phyloP scores from a whole-genome alignment of 2,329 filamentous ascomycete species.

The Aspergillus brasiliensis region DNA sequence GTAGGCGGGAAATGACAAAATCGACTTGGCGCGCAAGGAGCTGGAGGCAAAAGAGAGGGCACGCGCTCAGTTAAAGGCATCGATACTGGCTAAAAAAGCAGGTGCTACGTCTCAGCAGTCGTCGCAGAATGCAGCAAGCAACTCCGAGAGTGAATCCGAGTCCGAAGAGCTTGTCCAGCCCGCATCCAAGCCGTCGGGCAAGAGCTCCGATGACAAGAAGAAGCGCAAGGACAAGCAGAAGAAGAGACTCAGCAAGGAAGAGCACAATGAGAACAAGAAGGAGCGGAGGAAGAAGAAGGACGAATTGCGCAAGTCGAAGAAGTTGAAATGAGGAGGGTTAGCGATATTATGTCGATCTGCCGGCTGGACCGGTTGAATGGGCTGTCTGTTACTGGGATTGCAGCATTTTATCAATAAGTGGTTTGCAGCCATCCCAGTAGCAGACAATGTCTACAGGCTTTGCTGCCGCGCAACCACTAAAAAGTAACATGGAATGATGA shows the following conservation, averaged over 20 bases:
- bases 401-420: no score
- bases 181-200: slow-evolving; percentile 7
- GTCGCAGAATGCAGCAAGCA: slow-evolving; percentile 16
- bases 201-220: slow-evolving; percentile 20
- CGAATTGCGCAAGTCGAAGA: slow-evolving; percentile 30
- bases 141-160: slow-evolving; percentile 17
- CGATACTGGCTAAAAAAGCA: slow-evolving; percentile 44
- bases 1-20: slow-evolving; percentile 53
- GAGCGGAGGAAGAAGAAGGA: slow-evolving; percentile 27
- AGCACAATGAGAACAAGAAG: slow-evolving; percentile 38
- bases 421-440: neutral
- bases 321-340: slow-evolving; percentile 26
- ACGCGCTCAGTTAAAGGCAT: slow-evolving; percentile 51
- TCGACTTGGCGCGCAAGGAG: slow-evolving; percentile 54
- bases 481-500: no score
- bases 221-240: slow-evolving; percentile 33
- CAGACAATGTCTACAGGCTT: no score
- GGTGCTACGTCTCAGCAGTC: slow-evolving; percentile 27
- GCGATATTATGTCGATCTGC: neutral
- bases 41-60: slow-evolving; percentile 54
- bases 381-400: neutral
- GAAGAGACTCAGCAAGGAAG: slow-evolving; percentile 31
- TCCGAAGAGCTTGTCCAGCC: slow-evolving; percentile 10
- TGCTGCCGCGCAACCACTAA: no score
- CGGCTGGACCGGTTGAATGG: slow-evolving; percentile 8